Conservation (phyloP, 1,284 basidiomycete genomes). For the Moesziomyces parantarcticus region DNA sequence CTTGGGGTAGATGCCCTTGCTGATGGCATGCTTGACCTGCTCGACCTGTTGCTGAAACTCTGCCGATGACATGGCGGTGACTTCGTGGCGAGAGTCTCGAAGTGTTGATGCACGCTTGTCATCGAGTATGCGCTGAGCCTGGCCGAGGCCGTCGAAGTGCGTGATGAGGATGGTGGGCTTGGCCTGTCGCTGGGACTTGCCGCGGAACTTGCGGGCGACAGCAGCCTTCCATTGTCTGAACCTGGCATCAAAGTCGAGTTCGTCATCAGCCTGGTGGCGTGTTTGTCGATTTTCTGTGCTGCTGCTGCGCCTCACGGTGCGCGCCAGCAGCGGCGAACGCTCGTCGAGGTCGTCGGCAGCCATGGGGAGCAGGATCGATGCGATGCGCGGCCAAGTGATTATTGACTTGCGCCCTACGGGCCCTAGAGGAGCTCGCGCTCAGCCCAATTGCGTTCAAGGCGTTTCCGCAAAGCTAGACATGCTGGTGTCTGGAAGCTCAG, state of each 20-base stretch:
- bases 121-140: conserved; percentile 16
- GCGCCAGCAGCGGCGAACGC: conserved; percentile 27
- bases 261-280: conserved; percentile 13
- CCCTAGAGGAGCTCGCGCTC: conserved; percentile 5
- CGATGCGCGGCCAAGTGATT: not conserved
- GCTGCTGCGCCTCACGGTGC: conserved; percentile 5
- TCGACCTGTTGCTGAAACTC: conserved; percentile 48
- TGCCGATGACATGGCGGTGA: conserved; percentile 29
- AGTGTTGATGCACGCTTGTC: conserved; percentile 1
- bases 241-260: conserved; percentile 54
- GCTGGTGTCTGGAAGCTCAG: conserved; percentile 5
- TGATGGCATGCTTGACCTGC: conserved; percentile 56
- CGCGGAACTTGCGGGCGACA: conserved; percentile 47
- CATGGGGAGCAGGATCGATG: conserved; percentile 1
- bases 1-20: conserved; percentile 57
- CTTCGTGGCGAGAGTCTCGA: conserved; percentile 14
- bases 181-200: conserved; percentile 14
- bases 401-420: not conserved
- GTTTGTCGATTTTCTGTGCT: not conserved
- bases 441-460: conserved; percentile 15
- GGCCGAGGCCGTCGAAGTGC: conserved; percentile 35
- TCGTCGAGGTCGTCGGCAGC: conserved; percentile 17
- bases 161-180: conserved; percentile 33
- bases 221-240: conserved; percentile 53
- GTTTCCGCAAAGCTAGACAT: conserved; percentile 1